Evolutionary conservation across 2,329 filamentous ascomycete species (phyloP).

Genomic region (Ophiognomonia clavigignenti-juglandacearum): DNA sequence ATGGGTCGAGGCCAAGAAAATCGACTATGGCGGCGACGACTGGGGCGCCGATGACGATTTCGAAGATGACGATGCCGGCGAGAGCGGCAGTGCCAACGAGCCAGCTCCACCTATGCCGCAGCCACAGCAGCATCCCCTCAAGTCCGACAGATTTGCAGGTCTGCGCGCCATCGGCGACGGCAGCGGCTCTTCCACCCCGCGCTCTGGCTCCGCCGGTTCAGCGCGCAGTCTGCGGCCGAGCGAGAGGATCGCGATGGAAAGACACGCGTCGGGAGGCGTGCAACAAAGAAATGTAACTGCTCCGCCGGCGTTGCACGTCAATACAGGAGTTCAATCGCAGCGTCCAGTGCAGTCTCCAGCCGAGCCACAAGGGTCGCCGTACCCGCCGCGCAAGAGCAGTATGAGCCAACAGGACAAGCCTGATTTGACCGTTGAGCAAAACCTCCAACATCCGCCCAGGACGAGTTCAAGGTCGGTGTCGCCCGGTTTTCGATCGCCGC

Average conservation of each 20-base stretch:
- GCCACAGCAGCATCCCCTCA: conserved; percentile 13
- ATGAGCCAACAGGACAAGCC: conserved; percentile 42
- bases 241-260: conserved; percentile 14
- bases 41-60: conserved; percentile 75
- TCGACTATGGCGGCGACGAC: conserved; percentile 87
- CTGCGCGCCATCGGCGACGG: conserved; percentile 11
- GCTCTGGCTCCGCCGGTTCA: conserved; percentile 9
- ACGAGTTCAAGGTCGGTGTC: conserved; percentile 32
- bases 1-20: conserved; percentile 86
- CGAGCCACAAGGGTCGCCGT: conserved; percentile 28
- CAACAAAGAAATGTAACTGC: conserved; percentile 19
- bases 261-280: conserved; percentile 8
- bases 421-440: conserved; percentile 17
- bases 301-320: conserved; percentile 19
- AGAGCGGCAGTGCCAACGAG: conserved; percentile 29
- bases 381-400: conserved; percentile 59
- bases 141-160: conserved; percentile 11
- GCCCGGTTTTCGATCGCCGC: conserved; percentile 30
- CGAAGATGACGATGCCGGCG: conserved; percentile 57
- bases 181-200: conserved; percentile 8
- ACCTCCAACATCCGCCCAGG: conserved; percentile 11
- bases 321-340: conserved; percentile 14
- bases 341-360: conserved; percentile 4
- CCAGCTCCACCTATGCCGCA: conserved; percentile 1
- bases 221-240: conserved; percentile 13